These are phyloP conservation scores for Trichoderma asperelloides DNA, from an alignment of 495 filamentous ascomycete genomes.

Conservation along the genomic window DNA sequence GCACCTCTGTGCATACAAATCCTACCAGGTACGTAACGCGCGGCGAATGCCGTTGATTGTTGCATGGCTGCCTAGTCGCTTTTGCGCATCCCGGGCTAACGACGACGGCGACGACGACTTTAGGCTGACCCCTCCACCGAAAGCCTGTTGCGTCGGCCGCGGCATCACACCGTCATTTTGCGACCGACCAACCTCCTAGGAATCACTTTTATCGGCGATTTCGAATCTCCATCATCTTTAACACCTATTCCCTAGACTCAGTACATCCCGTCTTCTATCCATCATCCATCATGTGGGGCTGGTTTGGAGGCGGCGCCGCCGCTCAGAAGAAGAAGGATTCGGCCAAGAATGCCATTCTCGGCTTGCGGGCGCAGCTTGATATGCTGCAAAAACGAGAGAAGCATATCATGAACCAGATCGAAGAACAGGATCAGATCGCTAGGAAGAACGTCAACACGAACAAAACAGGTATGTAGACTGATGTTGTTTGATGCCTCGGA, in stretches of 20 bases:
- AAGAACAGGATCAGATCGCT: constrained; percentile 87
- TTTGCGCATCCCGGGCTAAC: background rate
- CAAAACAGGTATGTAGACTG: constrained; percentile 62
- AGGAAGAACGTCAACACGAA: constrained; percentile 83
- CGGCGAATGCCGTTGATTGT: background rate
- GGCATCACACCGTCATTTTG: constrained; percentile 7
- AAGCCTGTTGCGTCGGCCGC: background rate
- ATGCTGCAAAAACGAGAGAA: constrained; percentile 97
- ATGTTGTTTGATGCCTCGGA: background rate
- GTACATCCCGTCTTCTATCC: constrained; percentile 13
- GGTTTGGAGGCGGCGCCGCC: constrained; percentile 76
- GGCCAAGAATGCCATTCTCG: constrained; percentile 93
- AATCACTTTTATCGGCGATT: background rate
- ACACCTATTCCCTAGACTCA: background rate
- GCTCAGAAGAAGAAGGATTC: constrained; percentile 81
- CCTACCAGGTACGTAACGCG: background rate
- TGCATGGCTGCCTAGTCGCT: background rate
- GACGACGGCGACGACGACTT: background rate
- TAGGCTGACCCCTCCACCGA: background rate
- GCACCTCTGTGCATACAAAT: background rate
- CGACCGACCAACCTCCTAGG: constrained; percentile 8
- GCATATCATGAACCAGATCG: constrained; percentile 83
- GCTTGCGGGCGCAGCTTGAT: constrained; percentile 78
- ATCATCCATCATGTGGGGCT: constrained; percentile 53
- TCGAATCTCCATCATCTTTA: background rate